Percentiles rank a stretch among this genome's conserved stretches.
phyloP scores from a whole-genome alignment of 2,329 filamentous ascomycete genomes.

The Plenodomus tracheiphilus region DNA sequence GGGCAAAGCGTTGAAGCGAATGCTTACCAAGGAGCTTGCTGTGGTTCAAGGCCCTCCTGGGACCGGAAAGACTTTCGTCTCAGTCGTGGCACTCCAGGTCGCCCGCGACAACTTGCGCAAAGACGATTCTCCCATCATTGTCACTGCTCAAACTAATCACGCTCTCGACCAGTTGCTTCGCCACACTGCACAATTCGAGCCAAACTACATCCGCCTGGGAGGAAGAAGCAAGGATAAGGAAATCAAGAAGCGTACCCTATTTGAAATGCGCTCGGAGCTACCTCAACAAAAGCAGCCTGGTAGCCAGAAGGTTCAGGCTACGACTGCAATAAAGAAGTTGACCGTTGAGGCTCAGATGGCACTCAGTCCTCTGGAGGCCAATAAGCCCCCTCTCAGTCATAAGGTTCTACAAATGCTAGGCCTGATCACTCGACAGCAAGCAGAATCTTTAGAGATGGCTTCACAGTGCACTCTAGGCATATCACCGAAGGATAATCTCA shows the following conservation, averaged over 20 bases:
- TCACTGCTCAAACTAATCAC: slow-evolving; percentile 89
- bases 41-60: slow-evolving; percentile 84
- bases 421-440: slow-evolving; percentile 66
- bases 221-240: slow-evolving; percentile 67
- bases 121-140: slow-evolving; percentile 68
- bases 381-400: slow-evolving; percentile 25
- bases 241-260: slow-evolving; percentile 69
- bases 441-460: slow-evolving; percentile 60
- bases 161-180: slow-evolving; percentile 80
- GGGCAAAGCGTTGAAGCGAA: slow-evolving; percentile 66
- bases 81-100: slow-evolving; percentile 69
- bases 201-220: slow-evolving; percentile 68
- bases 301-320: slow-evolving; percentile 46
- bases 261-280: slow-evolving; percentile 55
- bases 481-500: slow-evolving; percentile 27
- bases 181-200: slow-evolving; percentile 65
- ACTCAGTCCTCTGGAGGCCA: slow-evolving; percentile 30
- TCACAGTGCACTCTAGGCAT: slow-evolving; percentile 50
- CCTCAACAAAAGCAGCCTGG: slow-evolving; percentile 36
- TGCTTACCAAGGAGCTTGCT: slow-evolving; percentile 71
- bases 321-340: slow-evolving; percentile 46
- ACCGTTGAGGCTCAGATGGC: slow-evolving; percentile 25
- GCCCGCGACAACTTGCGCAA: slow-evolving; percentile 62
- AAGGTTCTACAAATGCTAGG: slow-evolving; percentile 56
- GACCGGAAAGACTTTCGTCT: slow-evolving; percentile 81